Conservation (phyloP, 306 rosid genomes). For the Fragaria ananassa region DNA sequence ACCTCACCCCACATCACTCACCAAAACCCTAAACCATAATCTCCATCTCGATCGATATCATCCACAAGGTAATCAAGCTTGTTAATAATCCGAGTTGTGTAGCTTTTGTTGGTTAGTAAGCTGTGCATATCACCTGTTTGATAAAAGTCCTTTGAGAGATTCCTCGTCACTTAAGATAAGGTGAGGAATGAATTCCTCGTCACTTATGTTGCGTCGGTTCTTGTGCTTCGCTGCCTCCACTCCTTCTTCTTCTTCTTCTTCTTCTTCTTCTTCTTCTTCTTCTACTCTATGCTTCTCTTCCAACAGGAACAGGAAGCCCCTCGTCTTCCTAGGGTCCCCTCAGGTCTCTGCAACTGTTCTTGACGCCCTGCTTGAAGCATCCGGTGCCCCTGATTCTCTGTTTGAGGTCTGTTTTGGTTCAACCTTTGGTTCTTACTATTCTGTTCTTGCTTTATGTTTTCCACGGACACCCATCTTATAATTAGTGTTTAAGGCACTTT, state of each 20-base stretch:
- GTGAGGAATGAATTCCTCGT: slow-evolving; percentile 31
- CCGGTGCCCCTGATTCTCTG: slow-evolving; percentile 47
- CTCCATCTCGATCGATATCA: too few species aligned
- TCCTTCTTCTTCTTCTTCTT: slow-evolving; percentile 24
- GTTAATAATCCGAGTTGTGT: too few species aligned
- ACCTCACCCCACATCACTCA: too few species aligned
- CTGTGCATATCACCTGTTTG: too few species aligned
- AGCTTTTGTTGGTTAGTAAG: too few species aligned
- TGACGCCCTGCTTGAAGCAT: slow-evolving; percentile 65
- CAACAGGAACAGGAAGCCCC: slow-evolving; percentile 53
- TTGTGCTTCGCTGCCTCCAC: slow-evolving; percentile 46
- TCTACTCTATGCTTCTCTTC: slow-evolving; percentile 21
- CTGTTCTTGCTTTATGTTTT: background rate
- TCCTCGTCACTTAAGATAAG: background rate
- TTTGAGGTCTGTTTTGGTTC: slow-evolving; percentile 44
- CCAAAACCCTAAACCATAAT: too few species aligned
- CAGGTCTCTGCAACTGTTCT: slow-evolving; percentile 76
- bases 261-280: slow-evolving; percentile 26
- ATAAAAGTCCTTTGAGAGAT: too few species aligned
- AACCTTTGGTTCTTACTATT: background rate
- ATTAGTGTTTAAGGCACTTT: background rate
- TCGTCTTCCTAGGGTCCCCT: slow-evolving; percentile 85
- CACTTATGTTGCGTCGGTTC: slow-evolving; percentile 56
- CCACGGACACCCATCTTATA: background rate
- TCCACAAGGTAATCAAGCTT: too few species aligned